Conservation (phyloP, 306 rosid species). For the Purshia tridentata region DNA sequence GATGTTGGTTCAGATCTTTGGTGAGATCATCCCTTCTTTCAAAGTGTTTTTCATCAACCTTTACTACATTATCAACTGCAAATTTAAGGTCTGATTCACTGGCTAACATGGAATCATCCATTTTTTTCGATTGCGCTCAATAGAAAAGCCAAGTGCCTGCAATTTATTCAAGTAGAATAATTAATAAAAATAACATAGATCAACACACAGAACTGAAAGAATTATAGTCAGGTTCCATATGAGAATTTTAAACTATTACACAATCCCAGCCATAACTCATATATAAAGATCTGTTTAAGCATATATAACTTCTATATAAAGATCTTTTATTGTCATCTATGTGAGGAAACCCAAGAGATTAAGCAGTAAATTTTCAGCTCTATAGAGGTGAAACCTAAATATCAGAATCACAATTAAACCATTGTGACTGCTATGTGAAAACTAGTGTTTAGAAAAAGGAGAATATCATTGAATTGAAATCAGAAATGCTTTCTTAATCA, state of each 20-base stretch:
- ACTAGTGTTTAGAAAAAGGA: not conserved
- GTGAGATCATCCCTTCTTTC: not conserved
- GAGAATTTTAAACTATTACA: not conserved
- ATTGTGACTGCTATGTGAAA: not conserved
- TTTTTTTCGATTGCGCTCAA: not conserved
- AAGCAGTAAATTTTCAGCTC: too few species aligned
- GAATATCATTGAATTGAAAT: not conserved
- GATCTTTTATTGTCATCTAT: too few species aligned
- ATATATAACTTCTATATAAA: not conserved
- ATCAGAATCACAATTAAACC: not conserved
- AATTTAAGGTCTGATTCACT: not conserved
- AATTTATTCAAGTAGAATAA: not conserved
- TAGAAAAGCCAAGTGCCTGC: not conserved
- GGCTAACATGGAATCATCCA: slow-evolving; percentile 12
- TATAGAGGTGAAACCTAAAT: not conserved
- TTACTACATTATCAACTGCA: not conserved
- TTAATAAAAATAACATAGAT: not conserved
- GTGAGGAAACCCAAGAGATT: not conserved
- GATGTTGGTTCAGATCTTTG: not conserved
- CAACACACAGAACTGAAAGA: not conserved
- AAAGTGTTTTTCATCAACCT: not conserved
- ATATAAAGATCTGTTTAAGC: not conserved
- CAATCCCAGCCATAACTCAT: too few species aligned
- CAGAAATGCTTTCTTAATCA: not conserved
- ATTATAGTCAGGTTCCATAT: not conserved